Evolutionary conservation across 768 basidiomycete species (phyloP), one percentile per base, ranked within the genome.

Genomic region (Cyclocybe aegerita): DNA sequence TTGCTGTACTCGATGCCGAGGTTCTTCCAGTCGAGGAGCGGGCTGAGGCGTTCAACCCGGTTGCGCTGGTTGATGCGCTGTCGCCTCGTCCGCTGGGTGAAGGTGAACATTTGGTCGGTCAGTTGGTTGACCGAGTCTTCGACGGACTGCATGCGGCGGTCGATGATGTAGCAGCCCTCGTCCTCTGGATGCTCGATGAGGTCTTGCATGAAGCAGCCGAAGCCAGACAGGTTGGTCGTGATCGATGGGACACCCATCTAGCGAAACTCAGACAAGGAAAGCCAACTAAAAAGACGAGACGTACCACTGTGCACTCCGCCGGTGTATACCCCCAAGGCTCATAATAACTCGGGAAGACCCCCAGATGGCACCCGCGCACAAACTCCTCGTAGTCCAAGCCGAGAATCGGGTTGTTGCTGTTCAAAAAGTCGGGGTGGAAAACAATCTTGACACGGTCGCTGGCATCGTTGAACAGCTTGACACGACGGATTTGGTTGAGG

Each of bases 371-470:
- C 1, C 97, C 97, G 56, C 97, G 78, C 34, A 98, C 97, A 63
- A 99, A 99, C 71, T 99, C 97, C 69, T 99, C 97, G 66, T 99
- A 99, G 65, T 99, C 97, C 52, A 99, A 78, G 2, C 94, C 95
- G 14, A 99, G 73, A 47, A 98, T 97, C 0, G 97, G 97, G 71
- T 98, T 98, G 71, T 95, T 98, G 53, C 92, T 86, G 70, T 96
- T 98, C 64, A 99, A 69, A 74, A 99, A 99, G 68, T 98, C 96
- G 1, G 96, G 96, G 69, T 98, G 96, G 80, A 98, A 98, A 39
- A 98, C 79, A 65, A 99, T 81, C 60, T 99, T 99, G 68, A 98
- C 97, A 46, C 97, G 86, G 66, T 99, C 97, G 17, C 76, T 59
- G n/a, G 78, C 68, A 15, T 80, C 71, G 69, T 99, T 99, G 82